These are phyloP conservation scores for Pseudogymnoascus sp. DNA, from an alignment of 2,329 filamentous ascomycete genomes.

Conservation along the genomic window DNA sequence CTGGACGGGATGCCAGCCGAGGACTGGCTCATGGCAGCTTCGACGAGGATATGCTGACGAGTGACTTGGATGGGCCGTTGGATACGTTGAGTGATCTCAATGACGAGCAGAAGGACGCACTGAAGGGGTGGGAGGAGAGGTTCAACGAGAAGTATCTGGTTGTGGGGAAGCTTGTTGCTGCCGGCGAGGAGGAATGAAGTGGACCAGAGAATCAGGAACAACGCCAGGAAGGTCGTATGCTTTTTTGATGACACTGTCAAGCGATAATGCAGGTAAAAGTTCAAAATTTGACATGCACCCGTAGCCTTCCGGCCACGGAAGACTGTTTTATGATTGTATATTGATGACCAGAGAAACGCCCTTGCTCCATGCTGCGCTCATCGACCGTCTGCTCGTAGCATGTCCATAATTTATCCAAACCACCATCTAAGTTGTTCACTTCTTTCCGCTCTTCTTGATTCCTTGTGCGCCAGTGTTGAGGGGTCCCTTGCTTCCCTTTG, in stretches of 20 bases:
- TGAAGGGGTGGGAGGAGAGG: constrained; percentile 87
- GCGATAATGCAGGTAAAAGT: not conserved
- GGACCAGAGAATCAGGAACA: constrained; percentile 4
- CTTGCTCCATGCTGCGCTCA: constrained; percentile 36
- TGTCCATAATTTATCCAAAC: not conserved
- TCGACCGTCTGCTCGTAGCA: constrained; percentile 7
- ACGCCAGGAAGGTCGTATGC: not conserved
- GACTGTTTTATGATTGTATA: constrained; percentile 52
- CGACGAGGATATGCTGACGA: constrained; percentile 89
- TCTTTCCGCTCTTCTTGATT: constrained; percentile 98
- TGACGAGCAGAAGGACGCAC: constrained; percentile 69
- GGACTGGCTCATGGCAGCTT: constrained; percentile 89
- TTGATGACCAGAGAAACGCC: constrained; percentile 3
- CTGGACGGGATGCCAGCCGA: constrained; percentile 80
- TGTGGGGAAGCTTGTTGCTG: constrained; percentile 76
- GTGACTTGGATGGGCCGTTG: constrained; percentile 77
- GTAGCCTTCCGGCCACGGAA: not conserved
- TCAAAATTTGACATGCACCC: constrained; percentile 4
- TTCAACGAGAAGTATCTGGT: constrained; percentile 92
- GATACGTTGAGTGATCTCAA: constrained; percentile 68
- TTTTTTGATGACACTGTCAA: not conserved
- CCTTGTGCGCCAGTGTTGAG: constrained; percentile 77
- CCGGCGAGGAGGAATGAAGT: constrained; percentile 39
- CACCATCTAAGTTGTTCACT: constrained; percentile 42
- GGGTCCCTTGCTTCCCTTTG: constrained; percentile 74